Percentiles rank a stretch among this genome's conserved stretches.
Evolutionary conservation across 257 asterid genomes (phyloP).

Genomic region (Gardenia jasminoides): DNA sequence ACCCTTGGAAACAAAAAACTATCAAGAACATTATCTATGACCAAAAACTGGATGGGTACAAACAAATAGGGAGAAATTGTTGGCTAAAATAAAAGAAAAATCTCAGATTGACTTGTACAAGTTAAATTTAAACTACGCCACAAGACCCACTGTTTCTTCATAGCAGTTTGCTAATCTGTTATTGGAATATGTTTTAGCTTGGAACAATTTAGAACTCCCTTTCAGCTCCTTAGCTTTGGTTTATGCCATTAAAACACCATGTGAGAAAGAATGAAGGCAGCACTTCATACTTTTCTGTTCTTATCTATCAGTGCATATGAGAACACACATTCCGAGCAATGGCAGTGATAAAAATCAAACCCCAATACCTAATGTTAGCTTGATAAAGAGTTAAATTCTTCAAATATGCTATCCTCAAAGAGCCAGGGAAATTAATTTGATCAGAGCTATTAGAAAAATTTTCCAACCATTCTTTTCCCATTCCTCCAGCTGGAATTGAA

Average conservation of each 20-base stretch:
- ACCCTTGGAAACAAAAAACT: background rate
- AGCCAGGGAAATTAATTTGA: background rate
- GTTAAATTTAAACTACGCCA: background rate
- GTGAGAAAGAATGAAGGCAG: background rate
- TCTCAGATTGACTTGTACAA: background rate
- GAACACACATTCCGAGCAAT: background rate
- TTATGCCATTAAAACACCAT: too few species aligned
- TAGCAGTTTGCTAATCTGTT: background rate
- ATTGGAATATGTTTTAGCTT: background rate
- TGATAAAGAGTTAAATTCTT: background rate
- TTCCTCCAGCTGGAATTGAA: background rate
- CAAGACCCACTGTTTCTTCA: background rate
- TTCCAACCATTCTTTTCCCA: background rate
- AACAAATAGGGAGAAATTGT: background rate
- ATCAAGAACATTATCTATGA: background rate
- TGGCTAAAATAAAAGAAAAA: background rate
- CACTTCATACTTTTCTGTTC: background rate
- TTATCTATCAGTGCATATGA: too few species aligned
- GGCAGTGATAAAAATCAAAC: background rate
- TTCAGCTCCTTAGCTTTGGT: background rate
- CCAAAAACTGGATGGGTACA: background rate
- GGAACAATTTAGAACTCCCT: background rate
- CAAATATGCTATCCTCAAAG: background rate
- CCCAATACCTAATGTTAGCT: background rate
- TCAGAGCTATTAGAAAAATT: background rate